Evolutionary conservation across 192 early-diverging fungal genomes (phyloP).

Genomic region (Entomortierella beljakovae): DNA sequence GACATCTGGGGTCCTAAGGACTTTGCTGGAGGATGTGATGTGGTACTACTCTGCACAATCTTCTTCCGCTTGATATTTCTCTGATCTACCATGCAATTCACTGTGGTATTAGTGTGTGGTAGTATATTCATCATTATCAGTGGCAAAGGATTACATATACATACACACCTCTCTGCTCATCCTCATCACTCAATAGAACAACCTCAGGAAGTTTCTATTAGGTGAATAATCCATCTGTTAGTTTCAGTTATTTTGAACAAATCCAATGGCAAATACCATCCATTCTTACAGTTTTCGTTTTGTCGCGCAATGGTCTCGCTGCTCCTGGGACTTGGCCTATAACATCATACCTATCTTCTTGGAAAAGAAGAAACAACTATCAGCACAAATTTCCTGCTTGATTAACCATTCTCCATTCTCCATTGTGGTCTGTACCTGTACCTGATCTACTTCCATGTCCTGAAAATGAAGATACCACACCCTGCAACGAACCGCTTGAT

Average conservation of each 20-base stretch:
- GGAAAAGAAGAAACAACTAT: not conserved
- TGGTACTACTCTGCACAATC: not conserved
- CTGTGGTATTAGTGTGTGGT: not conserved
- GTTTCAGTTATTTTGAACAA: not conserved
- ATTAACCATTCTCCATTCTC: not conserved
- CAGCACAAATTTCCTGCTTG: not conserved
- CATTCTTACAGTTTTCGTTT: not conserved
- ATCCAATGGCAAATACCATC: not conserved
- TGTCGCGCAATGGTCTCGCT: not conserved
- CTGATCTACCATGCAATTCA: not conserved
- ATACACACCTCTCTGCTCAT: conserved; percentile 29
- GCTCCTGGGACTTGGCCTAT: not conserved
- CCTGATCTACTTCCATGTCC: not conserved
- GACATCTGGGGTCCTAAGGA: not conserved
- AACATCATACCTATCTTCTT: conserved; percentile 1
- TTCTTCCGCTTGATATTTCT: conserved; percentile 39
- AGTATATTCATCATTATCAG: not conserved
- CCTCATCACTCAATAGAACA: conserved; percentile 32
- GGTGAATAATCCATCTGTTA: not conserved
- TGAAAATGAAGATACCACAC: not conserved
- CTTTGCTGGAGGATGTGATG: not conserved
- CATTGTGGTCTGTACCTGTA: no score
- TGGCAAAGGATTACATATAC: no score
- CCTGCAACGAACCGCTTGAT: conserved; percentile 1
- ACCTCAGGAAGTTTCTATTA: conserved; percentile 2